phyloP scores from a whole-genome alignment of 257 asterid genomes.

The Solanum ahanhuiri region DNA sequence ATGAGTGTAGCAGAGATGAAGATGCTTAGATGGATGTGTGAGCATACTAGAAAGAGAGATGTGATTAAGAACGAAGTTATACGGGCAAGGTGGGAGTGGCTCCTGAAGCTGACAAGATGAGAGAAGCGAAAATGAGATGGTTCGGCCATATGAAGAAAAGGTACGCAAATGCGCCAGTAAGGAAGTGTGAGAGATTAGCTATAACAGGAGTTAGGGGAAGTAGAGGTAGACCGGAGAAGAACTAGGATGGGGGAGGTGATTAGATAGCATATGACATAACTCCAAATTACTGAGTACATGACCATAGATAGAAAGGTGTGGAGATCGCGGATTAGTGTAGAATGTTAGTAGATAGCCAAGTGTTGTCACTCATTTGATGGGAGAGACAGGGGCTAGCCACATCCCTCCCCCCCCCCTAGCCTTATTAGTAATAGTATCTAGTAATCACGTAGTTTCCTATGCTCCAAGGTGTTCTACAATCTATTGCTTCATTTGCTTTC shows the following conservation, averaged over 20 bases:
- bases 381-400: neutral
- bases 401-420: neutral
- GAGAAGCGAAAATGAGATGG: neutral
- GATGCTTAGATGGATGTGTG: neutral
- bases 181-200: neutral
- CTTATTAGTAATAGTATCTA: neutral
- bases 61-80: neutral
- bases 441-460: neutral
- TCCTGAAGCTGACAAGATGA: neutral
- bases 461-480: neutral
- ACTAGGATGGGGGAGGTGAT: neutral
- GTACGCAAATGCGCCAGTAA: neutral
- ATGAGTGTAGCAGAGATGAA: neutral
- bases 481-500: neutral
- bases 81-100: neutral
- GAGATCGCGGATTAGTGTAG: neutral
- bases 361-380: neutral
- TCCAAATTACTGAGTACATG: neutral
- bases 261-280: neutral
- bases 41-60: neutral
- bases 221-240: neutral
- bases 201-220: neutral
- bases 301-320: neutral
- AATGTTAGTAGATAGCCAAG: neutral
- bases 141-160: neutral